Evolutionary conservation across 2,329 filamentous ascomycete genomes (phyloP), one percentile per base, ranked within the genome.

Genomic region (Nemania bipapillata): DNA sequence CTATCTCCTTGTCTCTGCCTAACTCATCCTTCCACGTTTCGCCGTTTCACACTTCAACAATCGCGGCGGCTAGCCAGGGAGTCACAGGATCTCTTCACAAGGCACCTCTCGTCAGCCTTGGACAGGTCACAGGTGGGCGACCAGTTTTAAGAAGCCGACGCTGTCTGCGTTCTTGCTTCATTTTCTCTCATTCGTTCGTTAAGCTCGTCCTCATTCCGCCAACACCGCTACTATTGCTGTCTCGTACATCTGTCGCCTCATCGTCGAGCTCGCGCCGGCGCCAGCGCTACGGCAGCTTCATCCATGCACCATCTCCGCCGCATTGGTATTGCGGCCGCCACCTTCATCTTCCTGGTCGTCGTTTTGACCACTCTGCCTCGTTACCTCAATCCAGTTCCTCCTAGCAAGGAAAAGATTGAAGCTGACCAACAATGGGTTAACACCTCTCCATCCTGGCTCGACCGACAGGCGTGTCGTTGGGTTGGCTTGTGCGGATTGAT

Each of bases 391-490:
- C 91, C 91, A 2, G 86, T 86, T n/a, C 84, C 83, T n/a, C 88
- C 87, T 65, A 83, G 86, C 67, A 84, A 84, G 40, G 87, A 88
- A 58, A 89, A 90, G 79, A 85, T 86, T 57, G 81, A 83, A 60
- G 88, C 90, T 72, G 90, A 93, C 77, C 81, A 82, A 66, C 82
- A 80, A 72, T 95, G 92, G 92, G 87, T 94, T 55, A 84, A 87
- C 53, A 90, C 87, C 20, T 92, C 91, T 15, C 88, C 88, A 42
- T 90, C 90, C 75, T 94, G 91, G 86, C 79, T 90, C 68, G 92
- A 94, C 79, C 86, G 91, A 35, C 93, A 93, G 76, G 83, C 89
- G 7, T 97, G 94, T 78, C 87, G 89, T 53, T 96, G 91, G 91
- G 81, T 97, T 49, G 86, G 91, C 37, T 79, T 96, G 30, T 97